Evolutionary conservation across 257 asterid species (phyloP).

Genomic region (Hygrophila difformis): DNA sequence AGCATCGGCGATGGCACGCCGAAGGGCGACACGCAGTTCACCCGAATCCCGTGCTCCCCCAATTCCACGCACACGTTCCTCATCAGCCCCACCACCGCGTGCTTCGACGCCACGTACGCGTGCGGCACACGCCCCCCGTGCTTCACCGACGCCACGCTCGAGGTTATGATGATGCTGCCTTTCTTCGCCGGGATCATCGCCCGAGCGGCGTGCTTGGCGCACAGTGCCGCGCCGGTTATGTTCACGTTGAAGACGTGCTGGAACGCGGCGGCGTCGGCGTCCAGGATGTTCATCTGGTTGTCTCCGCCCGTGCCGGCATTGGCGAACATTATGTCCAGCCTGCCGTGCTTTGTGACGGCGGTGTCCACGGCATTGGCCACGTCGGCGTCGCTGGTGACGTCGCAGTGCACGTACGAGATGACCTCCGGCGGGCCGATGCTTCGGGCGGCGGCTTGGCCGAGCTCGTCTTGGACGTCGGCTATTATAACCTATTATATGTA

Average conservation of each 20-base stretch:
- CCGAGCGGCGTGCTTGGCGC: slow-evolving; percentile 70
- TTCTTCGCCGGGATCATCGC: slow-evolving; percentile 57
- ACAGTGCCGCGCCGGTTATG: slow-evolving; percentile 51
- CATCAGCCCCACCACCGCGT: slow-evolving; percentile 66
- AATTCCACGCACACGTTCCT: slow-evolving; percentile 60
- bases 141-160: slow-evolving; percentile 43
- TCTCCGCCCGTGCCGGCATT: slow-evolving; percentile 64
- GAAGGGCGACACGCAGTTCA: slow-evolving; percentile 59
- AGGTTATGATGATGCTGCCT: slow-evolving; percentile 47
- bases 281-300: slow-evolving; percentile 33
- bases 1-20: slow-evolving; percentile 66
- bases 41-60: slow-evolving; percentile 64
- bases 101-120: slow-evolving; percentile 53
- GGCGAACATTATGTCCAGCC: slow-evolving; percentile 71
- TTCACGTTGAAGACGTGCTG: slow-evolving; percentile 58
- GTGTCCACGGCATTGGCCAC: slow-evolving; percentile 27
- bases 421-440: slow-evolving; percentile 22
- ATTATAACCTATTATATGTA: slow-evolving; percentile 15
- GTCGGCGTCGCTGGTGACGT: slow-evolving; percentile 43
- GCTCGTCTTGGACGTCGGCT: slow-evolving; percentile 67
- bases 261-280: slow-evolving; percentile 44
- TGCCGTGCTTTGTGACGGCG: slow-evolving; percentile 39
- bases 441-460: slow-evolving; percentile 30
- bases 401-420: slow-evolving; percentile 53
- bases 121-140: slow-evolving; percentile 51